A percentile compares a stretch with the other conserved stretches of the same genome.
Conservation (phyloP, 139 green algal species). For the Monoraphidium neglectum region DNA sequence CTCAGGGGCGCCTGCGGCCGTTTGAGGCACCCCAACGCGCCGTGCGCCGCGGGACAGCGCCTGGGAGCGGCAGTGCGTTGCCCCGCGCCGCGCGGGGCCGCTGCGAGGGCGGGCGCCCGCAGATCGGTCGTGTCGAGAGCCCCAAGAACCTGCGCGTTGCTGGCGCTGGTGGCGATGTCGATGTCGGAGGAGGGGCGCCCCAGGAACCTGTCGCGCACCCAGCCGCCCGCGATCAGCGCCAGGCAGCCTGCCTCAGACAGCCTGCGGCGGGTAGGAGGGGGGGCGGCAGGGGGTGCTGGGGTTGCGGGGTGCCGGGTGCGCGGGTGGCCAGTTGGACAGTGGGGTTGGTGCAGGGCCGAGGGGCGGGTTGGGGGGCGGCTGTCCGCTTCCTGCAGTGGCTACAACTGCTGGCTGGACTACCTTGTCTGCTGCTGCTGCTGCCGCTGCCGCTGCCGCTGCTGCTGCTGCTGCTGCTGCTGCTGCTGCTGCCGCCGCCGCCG, state of each 20-base stretch:
- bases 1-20: background rate
- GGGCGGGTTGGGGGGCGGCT: no score
- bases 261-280: constrained; percentile 7
- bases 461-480: no score
- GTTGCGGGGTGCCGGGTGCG: no score
- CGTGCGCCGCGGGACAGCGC: background rate
- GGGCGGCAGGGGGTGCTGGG: background rate
- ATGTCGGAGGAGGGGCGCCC: constrained; percentile 80
- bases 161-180: constrained; percentile 85
- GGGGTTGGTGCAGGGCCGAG: no score
- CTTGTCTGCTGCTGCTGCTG: no score
- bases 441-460: background rate
- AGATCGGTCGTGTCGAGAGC: no score
- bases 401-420: no score
- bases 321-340: no score
- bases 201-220: constrained; percentile 95
- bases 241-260: constrained; percentile 21
- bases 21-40: background rate
- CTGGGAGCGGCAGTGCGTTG: background rate
- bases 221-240: constrained; percentile 81
- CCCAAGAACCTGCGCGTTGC: no score
- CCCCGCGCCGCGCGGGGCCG: background rate
- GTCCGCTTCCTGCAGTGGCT: no score
- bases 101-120: no score
- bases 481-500: background rate